phyloP scores from a whole-genome alignment of 1,139 yeast genomes.

The Yamadazyma oceani region DNA sequence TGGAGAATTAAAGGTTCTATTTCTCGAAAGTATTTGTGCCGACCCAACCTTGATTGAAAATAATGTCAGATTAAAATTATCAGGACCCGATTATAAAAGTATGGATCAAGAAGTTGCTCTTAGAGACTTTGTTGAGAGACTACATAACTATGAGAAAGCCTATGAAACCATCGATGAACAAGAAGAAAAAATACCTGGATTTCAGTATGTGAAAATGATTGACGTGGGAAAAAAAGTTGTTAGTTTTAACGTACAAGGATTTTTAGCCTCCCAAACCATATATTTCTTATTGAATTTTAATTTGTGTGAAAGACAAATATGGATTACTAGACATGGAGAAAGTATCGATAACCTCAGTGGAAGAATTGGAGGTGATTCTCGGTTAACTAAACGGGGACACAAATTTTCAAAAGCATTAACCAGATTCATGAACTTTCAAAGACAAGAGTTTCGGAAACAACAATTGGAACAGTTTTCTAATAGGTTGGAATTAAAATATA shows the following conservation, averaged over 20 bases:
- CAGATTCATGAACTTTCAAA: slow-evolving; percentile 71
- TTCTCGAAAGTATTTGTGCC: slow-evolving; percentile 84
- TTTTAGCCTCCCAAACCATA: slow-evolving; percentile 89
- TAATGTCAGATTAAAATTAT: slow-evolving; percentile 78
- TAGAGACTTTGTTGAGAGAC: slow-evolving; percentile 77
- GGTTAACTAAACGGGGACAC: slow-evolving; percentile 73
- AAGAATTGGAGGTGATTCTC: slow-evolving; percentile 87
- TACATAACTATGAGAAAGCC: slow-evolving; percentile 82
- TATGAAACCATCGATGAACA: slow-evolving; percentile 86
- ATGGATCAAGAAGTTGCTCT: slow-evolving; percentile 84
- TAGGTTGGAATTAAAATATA: slow-evolving; percentile 43
- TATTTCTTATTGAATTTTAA: slow-evolving; percentile 89
- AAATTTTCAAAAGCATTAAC: slow-evolving; percentile 72
- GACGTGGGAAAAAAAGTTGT: slow-evolving; percentile 94
- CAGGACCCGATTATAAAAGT: slow-evolving; percentile 89
- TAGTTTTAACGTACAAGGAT: slow-evolving; percentile 88
- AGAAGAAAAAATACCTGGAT: slow-evolving; percentile 58
- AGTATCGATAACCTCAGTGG: slow-evolving; percentile 82
- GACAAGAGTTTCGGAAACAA: slow-evolving; percentile 63
- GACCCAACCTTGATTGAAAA: slow-evolving; percentile 75
- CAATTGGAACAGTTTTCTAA: slow-evolving; percentile 57
- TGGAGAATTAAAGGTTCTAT: slow-evolving; percentile 78
- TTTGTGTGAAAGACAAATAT: slow-evolving; percentile 84
- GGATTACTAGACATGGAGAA: slow-evolving; percentile 96
- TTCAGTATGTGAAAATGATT: slow-evolving; percentile 92